Evolutionary conservation across 768 basidiomycete species (phyloP), one percentile per base, ranked within the genome.

Genomic region (Pleurotus salmoneostramineus): DNA sequence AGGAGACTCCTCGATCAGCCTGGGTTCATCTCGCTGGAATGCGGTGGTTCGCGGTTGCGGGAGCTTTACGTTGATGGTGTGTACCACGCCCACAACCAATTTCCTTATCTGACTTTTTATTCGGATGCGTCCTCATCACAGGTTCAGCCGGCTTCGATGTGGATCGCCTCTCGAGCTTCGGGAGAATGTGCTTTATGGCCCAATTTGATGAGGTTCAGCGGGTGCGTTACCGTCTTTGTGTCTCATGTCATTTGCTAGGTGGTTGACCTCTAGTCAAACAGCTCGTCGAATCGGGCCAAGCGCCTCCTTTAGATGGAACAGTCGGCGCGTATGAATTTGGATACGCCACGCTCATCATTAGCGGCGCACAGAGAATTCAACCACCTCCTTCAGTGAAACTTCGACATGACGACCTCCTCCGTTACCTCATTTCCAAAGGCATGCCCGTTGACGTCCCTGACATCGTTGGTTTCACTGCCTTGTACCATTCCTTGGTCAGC

Each of bases 401-500:
- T 37, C 60, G 66, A 42, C 71, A 78, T 59, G 45, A 63, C 15
- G 75, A 73, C 4, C 66, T 72, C 10, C 68, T 83, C 56, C 62
- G 66, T 35, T 73, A 69, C 51, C 74, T 85, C 33, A 67, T 83
- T 34, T 63, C 71, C 0, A 59, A 65, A 0, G 80, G 81, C 11
- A 69, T 75, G 0, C 69, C 79, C 4, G 65, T 72, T 2, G 69
- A 81, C 50, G 27, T 72, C 1, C 66, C 67, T 1, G 83, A 83
- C 56, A 75, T 83, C 37, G 71, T 66, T 8, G 80, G 80, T 4
- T 71, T 71, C 66, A 83, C 80, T 2, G 77, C 83, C 1, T 72
- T 83, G 3, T 74, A 78, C 47, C 81, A 83, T 62, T 68, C 72
- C 0, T 73, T 73, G 8, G 71, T 71, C 4, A 66, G 68, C 0